Percentiles rank a stretch among this genome's conserved stretches.
Evolutionary conservation across 192 early-diverging fungal species (phyloP).

Genomic region (Coemansia sp.): DNA sequence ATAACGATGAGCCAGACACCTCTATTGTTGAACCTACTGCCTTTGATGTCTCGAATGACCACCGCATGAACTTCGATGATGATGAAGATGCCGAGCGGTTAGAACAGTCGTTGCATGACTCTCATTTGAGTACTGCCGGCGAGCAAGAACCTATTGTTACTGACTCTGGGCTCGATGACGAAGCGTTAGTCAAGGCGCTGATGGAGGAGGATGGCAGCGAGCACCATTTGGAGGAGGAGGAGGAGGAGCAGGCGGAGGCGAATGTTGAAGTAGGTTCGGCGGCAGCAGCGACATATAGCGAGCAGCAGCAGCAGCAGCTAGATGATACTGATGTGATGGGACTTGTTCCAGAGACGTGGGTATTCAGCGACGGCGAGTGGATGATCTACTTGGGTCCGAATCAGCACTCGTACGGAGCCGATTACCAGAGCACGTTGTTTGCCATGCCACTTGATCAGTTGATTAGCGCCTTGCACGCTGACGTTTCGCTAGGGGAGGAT

Average conservation of each 20-base stretch:
- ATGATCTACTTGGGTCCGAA: conserved; percentile 44
- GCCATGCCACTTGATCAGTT: conserved; percentile 35
- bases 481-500: conserved; percentile 33
- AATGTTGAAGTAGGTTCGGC: not conserved
- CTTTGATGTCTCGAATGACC: not conserved
- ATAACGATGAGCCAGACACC: not conserved
- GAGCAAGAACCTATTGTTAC: not conserved
- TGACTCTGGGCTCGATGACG: not conserved
- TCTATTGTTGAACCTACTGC: not conserved
- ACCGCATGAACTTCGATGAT: not conserved
- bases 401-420: conserved; percentile 28
- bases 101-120: conserved; percentile 4
- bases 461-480: conserved; percentile 34
- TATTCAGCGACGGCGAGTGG: conserved; percentile 47
- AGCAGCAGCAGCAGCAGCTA: conserved; percentile 5
- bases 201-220: not conserved
- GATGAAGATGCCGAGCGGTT: not conserved
- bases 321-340: not conserved
- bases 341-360: conserved; percentile 39
- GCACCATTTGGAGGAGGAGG: not conserved
- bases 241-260: not conserved
- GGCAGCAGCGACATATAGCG: not conserved
- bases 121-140: not conserved
- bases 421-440: conserved; percentile 31
- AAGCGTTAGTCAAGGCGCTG: not conserved